Conservation (phyloP, 331 rosid species). For the Acacia concinna region DNA sequence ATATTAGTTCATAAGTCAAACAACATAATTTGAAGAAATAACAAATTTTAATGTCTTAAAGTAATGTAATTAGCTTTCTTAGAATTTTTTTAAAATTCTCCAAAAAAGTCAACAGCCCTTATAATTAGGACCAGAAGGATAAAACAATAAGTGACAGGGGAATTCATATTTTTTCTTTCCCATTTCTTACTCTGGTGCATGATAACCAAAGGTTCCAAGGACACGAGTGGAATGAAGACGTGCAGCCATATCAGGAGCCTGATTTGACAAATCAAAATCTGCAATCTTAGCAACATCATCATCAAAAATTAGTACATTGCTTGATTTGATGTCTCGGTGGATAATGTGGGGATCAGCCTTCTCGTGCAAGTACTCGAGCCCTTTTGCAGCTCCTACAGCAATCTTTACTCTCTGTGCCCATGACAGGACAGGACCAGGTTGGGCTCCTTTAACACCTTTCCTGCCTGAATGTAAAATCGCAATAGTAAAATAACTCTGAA, state of each 20-base stretch:
- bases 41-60: no score
- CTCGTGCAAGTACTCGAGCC: constrained; percentile 87
- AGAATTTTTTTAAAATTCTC: no score
- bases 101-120: no score
- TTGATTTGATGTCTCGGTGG: constrained; percentile 85
- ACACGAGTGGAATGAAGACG: constrained; percentile 93
- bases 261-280: constrained; percentile 88
- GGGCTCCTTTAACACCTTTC: constrained; percentile 90
- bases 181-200: constrained; percentile 85
- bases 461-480: constrained; percentile 53
- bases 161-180: background rate
- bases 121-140: no score
- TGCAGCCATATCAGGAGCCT: constrained; percentile 95
- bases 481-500: constrained; percentile 19
- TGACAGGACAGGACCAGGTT: constrained; percentile 87
- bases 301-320: constrained; percentile 81
- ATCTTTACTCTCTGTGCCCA: constrained; percentile 90
- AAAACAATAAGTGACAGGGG: background rate
- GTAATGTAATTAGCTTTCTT: no score
- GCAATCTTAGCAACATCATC: constrained; percentile 86
- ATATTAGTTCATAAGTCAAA: no score
- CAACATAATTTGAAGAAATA: no score
- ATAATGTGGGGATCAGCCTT: constrained; percentile 77
- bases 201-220: constrained; percentile 91
- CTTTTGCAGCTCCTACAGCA: constrained; percentile 87